A percentile compares a stretch with the other conserved stretches of the same genome.
Evolutionary conservation across 176 grass and related monocot genomes (phyloP).

Genomic region (Bothriochloa decipiens): DNA sequence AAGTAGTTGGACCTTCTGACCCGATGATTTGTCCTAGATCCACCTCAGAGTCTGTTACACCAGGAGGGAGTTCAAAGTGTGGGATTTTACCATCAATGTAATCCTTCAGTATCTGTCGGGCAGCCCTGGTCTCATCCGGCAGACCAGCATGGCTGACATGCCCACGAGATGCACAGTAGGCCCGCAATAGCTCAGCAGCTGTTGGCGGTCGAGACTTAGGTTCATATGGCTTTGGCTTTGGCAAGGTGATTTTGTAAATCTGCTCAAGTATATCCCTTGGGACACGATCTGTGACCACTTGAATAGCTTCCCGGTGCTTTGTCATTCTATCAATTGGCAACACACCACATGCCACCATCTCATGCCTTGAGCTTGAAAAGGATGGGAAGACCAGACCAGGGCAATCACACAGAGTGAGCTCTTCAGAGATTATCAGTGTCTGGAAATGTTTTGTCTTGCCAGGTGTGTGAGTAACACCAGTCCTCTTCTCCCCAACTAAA

Average conservation of each 20-base stretch:
- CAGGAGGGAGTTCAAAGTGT: constrained; percentile 83
- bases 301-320: constrained; percentile 76
- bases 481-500: constrained; percentile 81
- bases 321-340: constrained; percentile 87
- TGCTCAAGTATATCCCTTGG: constrained; percentile 57
- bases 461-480: constrained; percentile 90
- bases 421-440: constrained; percentile 89
- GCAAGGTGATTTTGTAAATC: constrained; percentile 76
- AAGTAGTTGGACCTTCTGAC: constrained; percentile 22
- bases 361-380: constrained; percentile 92
- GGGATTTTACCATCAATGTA: constrained; percentile 93
- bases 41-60: background rate
- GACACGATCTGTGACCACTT: constrained; percentile 81
- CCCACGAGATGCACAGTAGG: constrained; percentile 79
- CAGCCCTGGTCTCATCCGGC: constrained; percentile 82
- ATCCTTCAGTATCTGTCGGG: constrained; percentile 87
- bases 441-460: constrained; percentile 99
- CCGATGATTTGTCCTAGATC: background rate
- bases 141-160: constrained; percentile 76
- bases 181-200: constrained; percentile 67
- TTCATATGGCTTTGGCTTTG: constrained; percentile 78
- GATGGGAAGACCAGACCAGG: constrained; percentile 96
- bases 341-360: constrained; percentile 96
- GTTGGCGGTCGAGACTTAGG: constrained; percentile 59
- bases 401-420: constrained; percentile 85